Base-by-base conservation (phyloP, 1,139 yeast species). In the Candida sanyaensis region DNA sequence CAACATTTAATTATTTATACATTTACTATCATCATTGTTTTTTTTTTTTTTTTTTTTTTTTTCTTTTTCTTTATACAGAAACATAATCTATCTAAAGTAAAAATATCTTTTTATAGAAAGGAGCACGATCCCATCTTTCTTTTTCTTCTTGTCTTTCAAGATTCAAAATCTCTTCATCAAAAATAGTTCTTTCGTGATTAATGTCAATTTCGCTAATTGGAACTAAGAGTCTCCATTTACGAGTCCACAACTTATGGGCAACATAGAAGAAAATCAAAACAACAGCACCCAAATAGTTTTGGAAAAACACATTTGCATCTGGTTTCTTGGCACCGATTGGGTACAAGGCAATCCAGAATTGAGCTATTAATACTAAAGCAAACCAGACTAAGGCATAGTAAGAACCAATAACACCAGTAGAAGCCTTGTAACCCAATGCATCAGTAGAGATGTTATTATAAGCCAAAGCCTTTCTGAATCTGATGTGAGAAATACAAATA, bases 341-440 rank as follows among this genome's bases (percentile, higher is more conserved):
- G 61, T 53, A 72, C 47, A 71, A 64, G 1, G 76, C 73, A 51
- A 71, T 68, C 74, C 74, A 71, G 59, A 72, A 71, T 55, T 71
- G 76, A 12, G 73, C 76, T 36, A 74, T 63, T 53, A 74, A 64
- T 44, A 73, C 66, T 47, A 73, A 63, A 17, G 59, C 44, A 55
- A 69, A 71, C 58, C 72, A 66, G 7, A 64, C 44, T 45, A 72
- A 62, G 28, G 77, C 71, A 47, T 65, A 66, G 45, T 59, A 60
- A 3, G 78, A 73, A 6, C 79, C 79, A 55, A 62, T 52, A 27
- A 69, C 63, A n/a, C 78, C 79, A 17, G 77, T 72, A 38, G 69
- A 62, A 3, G 78, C 63, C 24, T 64, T 68, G 49, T 71, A 74
- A 3, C 77, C 78, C 57, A 74, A 68, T 6, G 73, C 59, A 40